phyloP scores from a whole-genome alignment of 108 stramenopile species.

The Cyclotella choctawhatcheeana region DNA sequence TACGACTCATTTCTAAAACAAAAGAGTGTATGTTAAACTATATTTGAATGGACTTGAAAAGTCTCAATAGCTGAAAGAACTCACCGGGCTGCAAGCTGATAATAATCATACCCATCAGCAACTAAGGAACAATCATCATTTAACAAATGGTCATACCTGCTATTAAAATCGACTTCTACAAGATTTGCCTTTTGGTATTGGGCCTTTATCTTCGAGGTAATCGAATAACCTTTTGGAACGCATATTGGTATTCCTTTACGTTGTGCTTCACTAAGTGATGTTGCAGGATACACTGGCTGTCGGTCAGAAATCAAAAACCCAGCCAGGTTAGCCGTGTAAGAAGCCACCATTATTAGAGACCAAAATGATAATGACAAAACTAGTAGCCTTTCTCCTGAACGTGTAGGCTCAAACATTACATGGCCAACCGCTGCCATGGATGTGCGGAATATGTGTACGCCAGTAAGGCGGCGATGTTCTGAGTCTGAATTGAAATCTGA shows the following conservation, averaged over 20 bases:
- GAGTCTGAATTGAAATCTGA: too few species aligned
- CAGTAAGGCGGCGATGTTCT: not conserved
- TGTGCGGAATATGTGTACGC: slow-evolving; percentile 8
- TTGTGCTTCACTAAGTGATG: slow-evolving; percentile 34
- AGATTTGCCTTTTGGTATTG: slow-evolving; percentile 33
- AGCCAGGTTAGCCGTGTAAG: slow-evolving; percentile 56
- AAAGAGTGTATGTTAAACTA: not conserved
- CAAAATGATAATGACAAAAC: slow-evolving; percentile 39
- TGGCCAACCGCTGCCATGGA: slow-evolving; percentile 28
- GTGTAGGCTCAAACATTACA: slow-evolving; percentile 17
- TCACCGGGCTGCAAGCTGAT: slow-evolving; percentile 12
- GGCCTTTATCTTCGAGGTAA: slow-evolving; percentile 9
- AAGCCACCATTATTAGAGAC: slow-evolving; percentile 32
- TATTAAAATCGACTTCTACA: slow-evolving; percentile 1
- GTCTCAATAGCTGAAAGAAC: not conserved
- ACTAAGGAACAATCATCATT: slow-evolving; percentile 36
- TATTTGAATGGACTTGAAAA: not conserved
- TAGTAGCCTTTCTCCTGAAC: slow-evolving; percentile 21
- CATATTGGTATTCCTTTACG: slow-evolving; percentile 22
- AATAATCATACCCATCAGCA: slow-evolving; percentile 6
- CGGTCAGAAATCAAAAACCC: slow-evolving; percentile 34
- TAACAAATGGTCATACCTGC: slow-evolving; percentile 24
- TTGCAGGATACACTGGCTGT: slow-evolving; percentile 8
- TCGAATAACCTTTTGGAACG: not conserved
- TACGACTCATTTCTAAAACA: slow-evolving; percentile 2